Evolutionary conservation across 2,329 filamentous ascomycete genomes (phyloP).

Genomic region (Tolypocladium tundrense): DNA sequence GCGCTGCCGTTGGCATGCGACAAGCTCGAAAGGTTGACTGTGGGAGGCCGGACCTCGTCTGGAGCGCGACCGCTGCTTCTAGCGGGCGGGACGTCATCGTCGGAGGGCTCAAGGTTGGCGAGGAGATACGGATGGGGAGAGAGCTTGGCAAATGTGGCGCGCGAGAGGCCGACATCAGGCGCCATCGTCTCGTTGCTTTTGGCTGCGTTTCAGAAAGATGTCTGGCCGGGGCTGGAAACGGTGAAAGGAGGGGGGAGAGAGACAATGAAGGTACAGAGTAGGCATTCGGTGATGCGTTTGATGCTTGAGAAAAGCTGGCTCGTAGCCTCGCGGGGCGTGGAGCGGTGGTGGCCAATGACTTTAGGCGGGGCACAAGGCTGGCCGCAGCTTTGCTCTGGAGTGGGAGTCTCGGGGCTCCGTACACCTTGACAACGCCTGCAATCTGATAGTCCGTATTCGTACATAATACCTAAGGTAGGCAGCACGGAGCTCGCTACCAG

Average conservation of each 20-base stretch:
- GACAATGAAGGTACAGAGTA: not conserved
- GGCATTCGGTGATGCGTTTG: not conserved
- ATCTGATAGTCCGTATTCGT: no score
- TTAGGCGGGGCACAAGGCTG: not conserved
- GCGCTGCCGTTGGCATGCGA: slow-evolving; percentile 86
- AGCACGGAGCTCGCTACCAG: not conserved
- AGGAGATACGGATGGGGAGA: slow-evolving; percentile 84
- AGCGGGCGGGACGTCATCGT: slow-evolving; percentile 35
- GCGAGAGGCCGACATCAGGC: slow-evolving; percentile 30
- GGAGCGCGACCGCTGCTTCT: slow-evolving; percentile 76
- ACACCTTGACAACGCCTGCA: no score
- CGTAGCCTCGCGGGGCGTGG: not conserved
- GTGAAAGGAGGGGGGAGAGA: not conserved
- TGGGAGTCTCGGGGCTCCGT: no score
- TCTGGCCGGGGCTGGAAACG: not conserved
- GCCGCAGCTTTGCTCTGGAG: not conserved
- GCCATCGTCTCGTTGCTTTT: slow-evolving; percentile 14
- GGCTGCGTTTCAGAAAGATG: not conserved
- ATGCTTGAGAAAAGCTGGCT: not conserved
- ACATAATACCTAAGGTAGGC: no score
- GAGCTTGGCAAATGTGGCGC: slow-evolving; percentile 77
- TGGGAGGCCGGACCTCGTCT: slow-evolving; percentile 58
- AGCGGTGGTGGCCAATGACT: not conserved
- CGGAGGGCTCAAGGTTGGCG: slow-evolving; percentile 65
- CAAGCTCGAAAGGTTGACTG: slow-evolving; percentile 72